Percentiles rank a stretch among this genome's conserved stretches.
phyloP scores from a whole-genome alignment of 2,329 filamentous ascomycete genomes.

The Paraphoma sp. region DNA sequence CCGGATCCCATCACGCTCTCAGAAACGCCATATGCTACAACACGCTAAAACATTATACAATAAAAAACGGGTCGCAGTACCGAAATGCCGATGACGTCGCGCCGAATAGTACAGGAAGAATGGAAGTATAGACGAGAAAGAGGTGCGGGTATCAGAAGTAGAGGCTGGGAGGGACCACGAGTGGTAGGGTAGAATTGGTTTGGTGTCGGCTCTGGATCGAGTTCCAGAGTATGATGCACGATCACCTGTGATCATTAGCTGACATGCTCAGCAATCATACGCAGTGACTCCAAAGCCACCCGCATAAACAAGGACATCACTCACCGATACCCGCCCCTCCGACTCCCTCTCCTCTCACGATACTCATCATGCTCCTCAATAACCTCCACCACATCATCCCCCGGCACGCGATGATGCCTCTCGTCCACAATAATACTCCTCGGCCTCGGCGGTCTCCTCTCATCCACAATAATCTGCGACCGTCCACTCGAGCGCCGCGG shows the following conservation, averaged over 20 bases:
- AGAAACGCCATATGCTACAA: not conserved
- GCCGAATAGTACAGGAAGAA: conserved; percentile 1
- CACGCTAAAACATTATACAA: not conserved
- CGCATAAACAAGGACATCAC: conserved; percentile 28
- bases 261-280: not conserved
- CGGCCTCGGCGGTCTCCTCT: conserved; percentile 39
- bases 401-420: conserved; percentile 47
- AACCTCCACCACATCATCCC: conserved; percentile 65
- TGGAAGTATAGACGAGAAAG: not conserved
- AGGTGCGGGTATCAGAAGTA: not conserved
- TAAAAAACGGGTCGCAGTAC: not conserved
- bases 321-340: conserved; percentile 57
- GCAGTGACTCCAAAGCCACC: not conserved
- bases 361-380: conserved; percentile 62
- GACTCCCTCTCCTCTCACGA: conserved; percentile 43
- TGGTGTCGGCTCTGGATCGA: not conserved
- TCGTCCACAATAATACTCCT: conserved; percentile 55
- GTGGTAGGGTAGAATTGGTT: not conserved
- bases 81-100: not conserved
- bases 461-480: conserved; percentile 48
- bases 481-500: conserved; percentile 38
- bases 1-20: too few species aligned
- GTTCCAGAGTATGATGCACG: not conserved
- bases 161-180: not conserved
- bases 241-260: not conserved